Evolutionary conservation across 2,329 filamentous ascomycete genomes (phyloP), one percentile per base, ranked within the genome.

Genomic region (Pseudovirgaria hyperparasitica): DNA sequence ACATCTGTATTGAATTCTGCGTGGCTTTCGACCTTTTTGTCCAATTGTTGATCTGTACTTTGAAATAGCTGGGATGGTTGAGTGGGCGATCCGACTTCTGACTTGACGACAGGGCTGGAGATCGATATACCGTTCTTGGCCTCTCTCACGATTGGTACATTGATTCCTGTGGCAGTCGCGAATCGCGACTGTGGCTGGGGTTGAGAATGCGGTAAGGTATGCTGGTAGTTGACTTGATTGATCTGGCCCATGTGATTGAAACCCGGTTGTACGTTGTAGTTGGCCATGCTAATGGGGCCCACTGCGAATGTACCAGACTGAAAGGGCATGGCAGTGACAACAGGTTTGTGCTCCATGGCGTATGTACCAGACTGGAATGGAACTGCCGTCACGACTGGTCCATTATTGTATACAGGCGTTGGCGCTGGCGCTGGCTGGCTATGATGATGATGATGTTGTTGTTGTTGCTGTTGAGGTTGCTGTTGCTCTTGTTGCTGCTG

Each of bases 1-100:
- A 94, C 75, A 32, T 82, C 72, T 0, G 85, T 93, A 4, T 45
- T 47, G 13, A 47, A 46, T 14, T 53, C 46, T 14, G 63, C 52
- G 1, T 59, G 52, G 32, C 61, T 55, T 63, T 55, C 7, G 60
- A 55, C 37, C 57, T 57, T 49, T 64, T 69, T 37, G 23, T 48
- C 40, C 28, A 42, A 32, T 30, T 36, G 21, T 26, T 47, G 50
- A 7, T 41, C 35, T 11, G 41, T 35, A 27, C 57, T 42, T 36
- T 50, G 46, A 40, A 56, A 54, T 3, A 55, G 36, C 19, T 53
- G 50, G 23, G 42, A 52, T n/a, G 57, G 47, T 13, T 56, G 51
- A 9, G 58, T 41, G 1, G 59, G 59, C 6, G 58, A 62, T 18
- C 42, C 38, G 13, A 47, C 49, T 32, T 63, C 61, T 2, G 48